These are phyloP conservation scores for Salinomyces thailandicus DNA, from an alignment of 2,329 filamentous ascomycete genomes.

Conservation along the genomic window DNA sequence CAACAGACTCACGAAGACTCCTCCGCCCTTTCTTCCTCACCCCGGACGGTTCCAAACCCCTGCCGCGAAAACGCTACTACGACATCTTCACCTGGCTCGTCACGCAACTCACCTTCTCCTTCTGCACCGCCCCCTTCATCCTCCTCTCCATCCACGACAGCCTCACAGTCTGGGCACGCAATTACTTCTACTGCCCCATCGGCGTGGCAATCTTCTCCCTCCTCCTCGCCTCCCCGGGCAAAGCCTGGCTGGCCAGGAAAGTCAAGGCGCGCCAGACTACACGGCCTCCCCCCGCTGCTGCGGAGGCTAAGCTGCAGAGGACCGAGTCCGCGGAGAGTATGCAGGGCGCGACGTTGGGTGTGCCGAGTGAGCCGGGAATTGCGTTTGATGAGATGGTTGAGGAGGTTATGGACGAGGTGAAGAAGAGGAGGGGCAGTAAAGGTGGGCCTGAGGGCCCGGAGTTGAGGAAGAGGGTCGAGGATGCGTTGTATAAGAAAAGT, in stretches of 20 bases:
- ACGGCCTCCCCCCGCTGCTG: background rate
- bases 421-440: constrained; percentile 41
- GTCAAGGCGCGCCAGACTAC: constrained; percentile 26
- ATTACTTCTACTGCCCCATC: constrained; percentile 79
- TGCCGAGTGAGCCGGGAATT: constrained; percentile 63
- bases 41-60: constrained; percentile 58
- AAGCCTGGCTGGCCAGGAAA: constrained; percentile 36
- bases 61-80: constrained; percentile 71
- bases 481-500: constrained; percentile 29
- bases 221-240: constrained; percentile 74
- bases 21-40: constrained; percentile 88
- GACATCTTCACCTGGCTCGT: constrained; percentile 64
- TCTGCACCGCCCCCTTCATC: constrained; percentile 74
- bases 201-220: constrained; percentile 54
- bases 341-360: constrained; percentile 53
- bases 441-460: constrained; percentile 37
- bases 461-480: constrained; percentile 42
- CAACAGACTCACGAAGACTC: constrained; percentile 71
- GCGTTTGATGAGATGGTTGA: constrained; percentile 70
- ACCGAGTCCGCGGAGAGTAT: constrained; percentile 24
- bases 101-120: constrained; percentile 76
- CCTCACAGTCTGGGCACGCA: constrained; percentile 65
- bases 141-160: constrained; percentile 63
- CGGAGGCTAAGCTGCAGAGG: constrained; percentile 19
- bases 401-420: constrained; percentile 65